phyloP scores from a whole-genome alignment of 352 stramenopile genomes.

The Phytophthora hibernalis region DNA sequence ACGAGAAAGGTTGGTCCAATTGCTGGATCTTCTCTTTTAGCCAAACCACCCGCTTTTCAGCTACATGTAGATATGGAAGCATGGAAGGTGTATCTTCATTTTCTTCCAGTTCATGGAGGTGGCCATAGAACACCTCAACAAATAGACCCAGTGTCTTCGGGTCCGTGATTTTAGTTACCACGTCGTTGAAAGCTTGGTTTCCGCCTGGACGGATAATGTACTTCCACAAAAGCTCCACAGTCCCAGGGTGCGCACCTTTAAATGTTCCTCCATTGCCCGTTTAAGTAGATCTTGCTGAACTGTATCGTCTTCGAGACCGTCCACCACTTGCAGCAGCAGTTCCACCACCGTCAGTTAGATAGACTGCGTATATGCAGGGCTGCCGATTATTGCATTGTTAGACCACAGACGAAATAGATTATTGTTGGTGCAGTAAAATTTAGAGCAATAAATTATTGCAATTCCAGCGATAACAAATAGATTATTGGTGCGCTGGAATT shows the following conservation, averaged over 20 bases:
- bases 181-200: not conserved
- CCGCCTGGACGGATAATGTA: not conserved
- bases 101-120: not conserved
- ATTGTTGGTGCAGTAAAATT: too few relatives aligned
- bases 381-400: too few relatives aligned
- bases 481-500: too few relatives aligned
- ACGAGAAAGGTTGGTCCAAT: constrained; percentile 16
- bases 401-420: too few relatives aligned
- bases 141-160: not conserved
- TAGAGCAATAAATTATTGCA: too few relatives aligned
- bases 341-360: not conserved
- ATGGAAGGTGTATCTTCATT: not conserved
- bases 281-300: constrained; percentile 1
- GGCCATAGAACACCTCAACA: not conserved
- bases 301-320: constrained; percentile 8
- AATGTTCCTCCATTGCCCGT: not conserved
- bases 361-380: not conserved
- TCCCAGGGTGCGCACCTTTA: too few relatives aligned
- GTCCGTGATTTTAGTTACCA: not conserved
- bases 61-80: constrained; percentile 6
- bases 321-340: constrained; percentile 15
- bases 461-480: too few relatives aligned
- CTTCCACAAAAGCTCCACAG: constrained; percentile 4
- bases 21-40: constrained; percentile 14
- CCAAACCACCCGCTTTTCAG: constrained; percentile 6